A percentile compares a stretch with the other conserved stretches of the same genome.
phyloP scores from a whole-genome alignment of 352 stramenopile species.

The Phytophthora tentaculata region DNA sequence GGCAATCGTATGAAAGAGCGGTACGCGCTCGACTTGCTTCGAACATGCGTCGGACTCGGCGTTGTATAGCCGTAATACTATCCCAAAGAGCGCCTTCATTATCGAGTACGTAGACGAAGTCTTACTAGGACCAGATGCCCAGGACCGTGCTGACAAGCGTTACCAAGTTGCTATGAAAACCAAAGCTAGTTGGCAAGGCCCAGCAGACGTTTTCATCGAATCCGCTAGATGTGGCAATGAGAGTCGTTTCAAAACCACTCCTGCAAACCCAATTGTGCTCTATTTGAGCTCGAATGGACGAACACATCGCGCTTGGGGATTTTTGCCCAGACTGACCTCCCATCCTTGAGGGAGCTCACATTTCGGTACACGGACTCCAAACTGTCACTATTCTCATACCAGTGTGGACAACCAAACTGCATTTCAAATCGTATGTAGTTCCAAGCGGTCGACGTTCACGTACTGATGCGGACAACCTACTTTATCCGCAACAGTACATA shows the following conservation, averaged over 20 bases:
- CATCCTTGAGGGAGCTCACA: background rate
- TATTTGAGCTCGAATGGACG: conserved; percentile 6
- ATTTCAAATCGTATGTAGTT: background rate
- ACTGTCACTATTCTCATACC: background rate
- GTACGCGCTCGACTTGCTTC: background rate
- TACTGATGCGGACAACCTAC: too few relatives aligned
- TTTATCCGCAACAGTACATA: too few relatives aligned
- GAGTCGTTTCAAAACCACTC: conserved; percentile 7
- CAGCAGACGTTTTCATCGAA: conserved; percentile 1
- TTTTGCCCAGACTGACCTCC: background rate
- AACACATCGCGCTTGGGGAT: conserved; percentile 5
- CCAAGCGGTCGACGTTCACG: too few relatives aligned
- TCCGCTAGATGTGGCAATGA: conserved; percentile 3
- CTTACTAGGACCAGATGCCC: background rate
- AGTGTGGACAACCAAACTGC: background rate
- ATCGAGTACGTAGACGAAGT: conserved; percentile 3
- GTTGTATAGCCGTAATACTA: background rate
- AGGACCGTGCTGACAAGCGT: background rate
- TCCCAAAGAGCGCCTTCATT: conserved; percentile 1
- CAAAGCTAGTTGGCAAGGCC: background rate
- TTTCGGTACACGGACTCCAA: background rate
- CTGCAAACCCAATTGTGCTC: background rate
- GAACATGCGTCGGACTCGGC: background rate
- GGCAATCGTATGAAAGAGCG: background rate
- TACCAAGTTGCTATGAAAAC: background rate